Conservation (phyloP, 305 asterid genomes). For the Fraxinus greggii region DNA sequence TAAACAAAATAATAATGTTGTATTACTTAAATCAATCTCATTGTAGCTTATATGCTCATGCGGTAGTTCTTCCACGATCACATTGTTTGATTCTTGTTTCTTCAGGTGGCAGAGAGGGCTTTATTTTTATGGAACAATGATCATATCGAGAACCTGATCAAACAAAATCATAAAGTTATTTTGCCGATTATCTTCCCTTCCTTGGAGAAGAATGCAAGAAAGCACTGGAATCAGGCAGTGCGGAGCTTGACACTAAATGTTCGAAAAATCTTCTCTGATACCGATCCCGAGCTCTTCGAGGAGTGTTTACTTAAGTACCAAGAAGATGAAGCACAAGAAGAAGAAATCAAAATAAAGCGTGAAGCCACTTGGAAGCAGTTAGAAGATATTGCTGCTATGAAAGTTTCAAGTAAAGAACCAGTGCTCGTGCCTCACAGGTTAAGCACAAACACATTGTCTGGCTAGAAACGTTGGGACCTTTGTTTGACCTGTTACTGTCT, state of each 20-base stretch:
- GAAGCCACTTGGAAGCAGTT: constrained; percentile 15
- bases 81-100: neutral
- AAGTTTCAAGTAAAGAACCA: constrained; percentile 8
- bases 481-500: neutral
- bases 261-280: constrained; percentile 5
- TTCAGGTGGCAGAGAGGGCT: constrained; percentile 56
- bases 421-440: constrained; percentile 1
- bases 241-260: constrained; percentile 47
- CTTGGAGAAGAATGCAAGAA: constrained; percentile 41
- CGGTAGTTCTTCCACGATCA: neutral
- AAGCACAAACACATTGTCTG: neutral
- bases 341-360: constrained; percentile 1
- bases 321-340: constrained; percentile 7
- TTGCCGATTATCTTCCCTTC: constrained; percentile 49
- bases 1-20: neutral
- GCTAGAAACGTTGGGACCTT: neutral
- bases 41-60: neutral
- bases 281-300: constrained; percentile 14
- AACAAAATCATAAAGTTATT: constrained; percentile 46
- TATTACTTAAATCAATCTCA: neutral
- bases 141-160: constrained; percentile 49
- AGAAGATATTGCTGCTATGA: constrained; percentile 9
- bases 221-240: constrained; percentile 61
- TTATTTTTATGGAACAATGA: constrained; percentile 54
- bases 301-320: constrained; percentile 5